A percentile compares a stretch with the other conserved stretches of the same genome.
Conservation (phyloP, 139 green algal species). For the Picochlorum sp. region DNA sequence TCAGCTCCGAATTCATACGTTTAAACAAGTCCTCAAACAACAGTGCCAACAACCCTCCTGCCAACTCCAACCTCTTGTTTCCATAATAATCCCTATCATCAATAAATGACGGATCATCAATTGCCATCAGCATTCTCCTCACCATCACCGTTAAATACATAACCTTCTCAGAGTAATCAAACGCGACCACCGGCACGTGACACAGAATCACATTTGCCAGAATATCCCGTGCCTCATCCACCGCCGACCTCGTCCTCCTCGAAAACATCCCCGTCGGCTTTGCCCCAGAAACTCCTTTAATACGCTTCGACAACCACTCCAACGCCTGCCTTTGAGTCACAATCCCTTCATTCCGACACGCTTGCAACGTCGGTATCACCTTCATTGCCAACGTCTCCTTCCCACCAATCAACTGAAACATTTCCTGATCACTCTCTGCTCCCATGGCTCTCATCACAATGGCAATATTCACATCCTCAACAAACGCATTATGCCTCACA, state of each 20-base stretch:
- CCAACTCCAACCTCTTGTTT: conserved; percentile 98
- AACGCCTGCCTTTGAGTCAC: conserved; percentile 88
- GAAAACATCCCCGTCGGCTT: conserved; percentile 9
- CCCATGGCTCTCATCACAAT: conserved; percentile 94
- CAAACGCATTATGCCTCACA: conserved; percentile 93
- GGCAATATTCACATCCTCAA: conserved; percentile 82
- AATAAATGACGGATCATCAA: conserved; percentile 77
- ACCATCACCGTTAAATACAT: conserved; percentile 90
- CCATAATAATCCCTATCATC: conserved; percentile 99
- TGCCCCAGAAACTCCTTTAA: conserved; percentile 36
- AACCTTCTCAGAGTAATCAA: conserved; percentile 80
- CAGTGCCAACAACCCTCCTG: conserved; percentile 87
- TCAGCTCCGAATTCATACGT: conserved; percentile 72
- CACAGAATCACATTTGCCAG: conserved; percentile 88
- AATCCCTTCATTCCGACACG: conserved; percentile 63
- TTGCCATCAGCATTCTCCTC: conserved; percentile 83
- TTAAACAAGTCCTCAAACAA: conserved; percentile 99
- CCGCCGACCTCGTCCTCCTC: conserved; percentile 33
- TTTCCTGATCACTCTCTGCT: conserved; percentile 87
- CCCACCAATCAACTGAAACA: conserved; percentile 54
- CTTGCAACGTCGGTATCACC: conserved; percentile 60
- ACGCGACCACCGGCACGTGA: conserved; percentile 81
- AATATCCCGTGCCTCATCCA: conserved; percentile 91
- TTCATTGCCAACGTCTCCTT: conserved; percentile 40
- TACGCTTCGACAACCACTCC: conserved; percentile 75